Conservation (phyloP, 2,329 filamentous ascomycete species). For the Rhynchosporium graminicola region DNA sequence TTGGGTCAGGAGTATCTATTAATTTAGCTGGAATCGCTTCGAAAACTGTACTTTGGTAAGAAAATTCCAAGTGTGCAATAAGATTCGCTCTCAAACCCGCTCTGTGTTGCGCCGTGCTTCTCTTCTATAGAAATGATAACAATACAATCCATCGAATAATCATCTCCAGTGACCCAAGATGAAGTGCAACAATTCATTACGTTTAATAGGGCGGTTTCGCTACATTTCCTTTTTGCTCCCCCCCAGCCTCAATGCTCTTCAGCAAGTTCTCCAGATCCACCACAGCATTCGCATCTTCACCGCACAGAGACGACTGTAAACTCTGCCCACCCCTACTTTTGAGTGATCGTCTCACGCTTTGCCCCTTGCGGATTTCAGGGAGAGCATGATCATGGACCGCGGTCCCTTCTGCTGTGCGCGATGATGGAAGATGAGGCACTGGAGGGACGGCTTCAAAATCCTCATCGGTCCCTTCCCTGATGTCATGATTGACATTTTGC, state of each 20-base stretch:
- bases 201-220: conserved; percentile 39
- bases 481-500: conserved; percentile 19
- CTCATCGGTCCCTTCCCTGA: conserved; percentile 28
- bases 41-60: neutral
- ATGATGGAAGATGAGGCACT: conserved; percentile 38
- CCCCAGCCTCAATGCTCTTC: conserved; percentile 37
- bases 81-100: conserved; percentile 9
- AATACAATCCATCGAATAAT: conserved; percentile 22
- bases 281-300: conserved; percentile 26
- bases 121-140: conserved; percentile 20
- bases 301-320: conserved; percentile 32
- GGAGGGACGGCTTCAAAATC: conserved; percentile 35
- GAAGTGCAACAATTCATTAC: conserved; percentile 23
- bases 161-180: conserved; percentile 12
- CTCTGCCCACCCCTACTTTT: conserved; percentile 27
- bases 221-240: conserved; percentile 31
- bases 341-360: conserved; percentile 27
- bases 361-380: conserved; percentile 29
- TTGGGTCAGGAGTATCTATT: neutral
- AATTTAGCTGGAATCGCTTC: neutral
- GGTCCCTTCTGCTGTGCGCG: conserved; percentile 29
- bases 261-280: conserved; percentile 38
- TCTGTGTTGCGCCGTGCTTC: conserved; percentile 16
- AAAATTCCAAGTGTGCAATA: neutral
- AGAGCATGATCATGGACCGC: conserved; percentile 32